Evolutionary conservation across 768 basidiomycete genomes (phyloP).

Genomic region (Neoboletus magnificus): DNA sequence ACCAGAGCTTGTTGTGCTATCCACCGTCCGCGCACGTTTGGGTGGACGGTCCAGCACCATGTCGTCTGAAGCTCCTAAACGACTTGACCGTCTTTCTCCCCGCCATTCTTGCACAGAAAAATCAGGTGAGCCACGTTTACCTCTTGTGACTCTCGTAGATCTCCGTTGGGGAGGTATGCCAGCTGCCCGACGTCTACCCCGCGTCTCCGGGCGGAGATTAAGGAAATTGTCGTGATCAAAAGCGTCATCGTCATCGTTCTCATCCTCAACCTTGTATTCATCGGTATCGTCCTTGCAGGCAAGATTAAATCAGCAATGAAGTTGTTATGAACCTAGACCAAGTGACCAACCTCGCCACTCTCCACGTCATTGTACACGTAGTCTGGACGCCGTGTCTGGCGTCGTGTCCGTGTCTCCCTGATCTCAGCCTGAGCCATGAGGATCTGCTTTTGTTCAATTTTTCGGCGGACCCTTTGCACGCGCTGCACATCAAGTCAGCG

Average conservation of each 20-base stretch:
- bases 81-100: conserved; percentile 69
- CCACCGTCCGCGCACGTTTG: conserved; percentile 78
- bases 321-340: conserved; percentile 17
- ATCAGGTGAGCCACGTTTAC: conserved; percentile 50
- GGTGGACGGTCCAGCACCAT: conserved; percentile 47
- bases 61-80: conserved; percentile 58
- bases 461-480: conserved; percentile 64
- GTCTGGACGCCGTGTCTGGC: conserved; percentile 69
- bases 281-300: conserved; percentile 52
- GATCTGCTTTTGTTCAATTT: conserved; percentile 62
- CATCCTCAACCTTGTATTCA: conserved; percentile 65
- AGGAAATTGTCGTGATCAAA: conserved; percentile 40
- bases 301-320: conserved; percentile 19
- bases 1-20: conserved; percentile 57
- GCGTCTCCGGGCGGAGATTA: conserved; percentile 41
- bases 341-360: conserved; percentile 50
- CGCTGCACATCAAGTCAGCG: conserved; percentile 46
- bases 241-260: conserved; percentile 61
- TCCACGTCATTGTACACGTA: conserved; percentile 75
- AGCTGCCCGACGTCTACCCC: conserved; percentile 40
- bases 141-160: conserved; percentile 49
- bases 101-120: conserved; percentile 60
- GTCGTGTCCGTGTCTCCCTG: conserved; percentile 74
- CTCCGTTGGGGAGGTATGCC: conserved; percentile 43
- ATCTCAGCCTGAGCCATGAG: conserved; percentile 73